A percentile compares a stretch with the other conserved stretches of the same genome.
phyloP scores from a whole-genome alignment of 495 filamentous ascomycete species.

The Penicillium cinerascens region DNA sequence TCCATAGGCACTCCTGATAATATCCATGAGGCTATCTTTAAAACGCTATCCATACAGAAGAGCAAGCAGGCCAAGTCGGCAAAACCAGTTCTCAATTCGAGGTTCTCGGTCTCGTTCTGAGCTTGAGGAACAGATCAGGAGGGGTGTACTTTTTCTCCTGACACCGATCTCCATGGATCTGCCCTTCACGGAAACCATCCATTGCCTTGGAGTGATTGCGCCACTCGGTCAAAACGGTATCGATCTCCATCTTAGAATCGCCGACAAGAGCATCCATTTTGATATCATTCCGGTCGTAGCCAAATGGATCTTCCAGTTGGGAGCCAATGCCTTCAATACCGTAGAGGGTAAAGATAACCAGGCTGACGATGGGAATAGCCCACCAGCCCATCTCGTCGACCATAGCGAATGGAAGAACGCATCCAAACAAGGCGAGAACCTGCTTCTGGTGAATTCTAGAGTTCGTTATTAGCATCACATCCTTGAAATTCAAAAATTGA shows the following conservation, averaged over 20 bases:
- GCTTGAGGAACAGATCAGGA: conserved; percentile 38
- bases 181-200: conserved; percentile 4
- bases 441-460: conserved; percentile 69
- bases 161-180: conserved; percentile 11
- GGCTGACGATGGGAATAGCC: conserved; percentile 61
- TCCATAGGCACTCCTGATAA: background rate
- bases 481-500: background rate
- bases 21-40: background rate
- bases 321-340: conserved; percentile 71
- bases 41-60: background rate
- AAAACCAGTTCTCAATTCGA: background rate
- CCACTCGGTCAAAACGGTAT: conserved; percentile 64
- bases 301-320: conserved; percentile 75
- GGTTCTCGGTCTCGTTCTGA: conserved; percentile 3
- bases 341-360: conserved; percentile 72
- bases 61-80: background rate
- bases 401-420: conserved; percentile 71
- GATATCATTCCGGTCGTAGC: conserved; percentile 72
- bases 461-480: background rate
- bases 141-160: conserved; percentile 19
- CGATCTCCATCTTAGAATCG: conserved; percentile 61
- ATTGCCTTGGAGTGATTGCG: conserved; percentile 31
- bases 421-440: conserved; percentile 67
- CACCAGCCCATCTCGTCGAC: conserved; percentile 73
- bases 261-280: conserved; percentile 74